phyloP scores from a whole-genome alignment of 768 basidiomycete genomes.

The Coprinopsis cinerea region DNA sequence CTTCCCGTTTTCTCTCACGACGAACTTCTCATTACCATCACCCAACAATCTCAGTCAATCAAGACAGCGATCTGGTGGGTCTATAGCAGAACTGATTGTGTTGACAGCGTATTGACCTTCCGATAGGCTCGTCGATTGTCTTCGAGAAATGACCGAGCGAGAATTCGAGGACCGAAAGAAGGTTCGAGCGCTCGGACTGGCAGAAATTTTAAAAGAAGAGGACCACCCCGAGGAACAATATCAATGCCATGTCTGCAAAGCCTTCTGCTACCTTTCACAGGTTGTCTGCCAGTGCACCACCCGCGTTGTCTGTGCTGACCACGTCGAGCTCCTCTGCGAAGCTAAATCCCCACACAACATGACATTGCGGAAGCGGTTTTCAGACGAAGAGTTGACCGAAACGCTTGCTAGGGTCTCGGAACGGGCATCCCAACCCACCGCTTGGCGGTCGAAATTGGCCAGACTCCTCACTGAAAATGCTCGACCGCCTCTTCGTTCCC shows the following conservation, averaged over 20 bases:
- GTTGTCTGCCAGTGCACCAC: slow-evolving; percentile 76
- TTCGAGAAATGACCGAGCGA: slow-evolving; percentile 84
- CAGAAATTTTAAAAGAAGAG: slow-evolving; percentile 67
- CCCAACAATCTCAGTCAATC: slow-evolving; percentile 88
- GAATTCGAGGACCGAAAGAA: slow-evolving; percentile 66
- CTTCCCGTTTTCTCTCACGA: slow-evolving; percentile 98
- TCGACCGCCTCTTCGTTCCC: slow-evolving; percentile 66
- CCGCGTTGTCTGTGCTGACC: slow-evolving; percentile 82
- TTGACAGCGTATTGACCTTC: slow-evolving; percentile 5
- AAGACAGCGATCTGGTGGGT: slow-evolving; percentile 88
- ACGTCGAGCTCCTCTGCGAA: slow-evolving; percentile 72
- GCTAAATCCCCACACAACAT: slow-evolving; percentile 38
- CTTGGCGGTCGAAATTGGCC: slow-evolving; percentile 71
- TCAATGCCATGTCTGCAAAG: slow-evolving; percentile 90
- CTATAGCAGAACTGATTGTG: neutral
- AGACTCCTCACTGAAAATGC: slow-evolving; percentile 62
- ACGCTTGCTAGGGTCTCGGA: slow-evolving; percentile 60
- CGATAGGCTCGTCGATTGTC: slow-evolving; percentile 73
- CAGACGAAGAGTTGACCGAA: slow-evolving; percentile 70
- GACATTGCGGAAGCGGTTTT: slow-evolving; percentile 72
- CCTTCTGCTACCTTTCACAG: slow-evolving; percentile 93
- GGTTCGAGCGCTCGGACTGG: slow-evolving; percentile 54
- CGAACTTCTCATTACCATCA: slow-evolving; percentile 94
- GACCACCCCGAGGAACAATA: slow-evolving; percentile 93
- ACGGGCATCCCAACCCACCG: slow-evolving; percentile 64